Evolutionary conservation across 768 basidiomycete genomes (phyloP).

Genomic region (Mycena epipterygia): DNA sequence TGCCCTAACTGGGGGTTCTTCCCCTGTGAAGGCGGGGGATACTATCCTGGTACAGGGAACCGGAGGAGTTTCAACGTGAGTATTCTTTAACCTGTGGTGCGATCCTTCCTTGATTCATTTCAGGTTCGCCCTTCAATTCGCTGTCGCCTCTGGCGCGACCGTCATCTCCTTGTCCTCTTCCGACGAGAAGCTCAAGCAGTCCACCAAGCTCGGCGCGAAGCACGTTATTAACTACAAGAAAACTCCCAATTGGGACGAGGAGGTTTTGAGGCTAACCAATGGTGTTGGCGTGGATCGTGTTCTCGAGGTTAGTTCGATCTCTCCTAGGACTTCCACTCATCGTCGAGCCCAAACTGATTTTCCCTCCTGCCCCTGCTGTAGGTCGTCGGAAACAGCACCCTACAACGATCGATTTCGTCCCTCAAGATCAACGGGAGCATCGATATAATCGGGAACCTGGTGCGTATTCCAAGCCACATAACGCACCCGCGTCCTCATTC

Average conservation of each 20-base stretch:
- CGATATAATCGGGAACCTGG: constrained; percentile 52
- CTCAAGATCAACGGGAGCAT: constrained; percentile 47
- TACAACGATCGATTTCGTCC: constrained; percentile 45
- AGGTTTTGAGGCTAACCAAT: constrained; percentile 52
- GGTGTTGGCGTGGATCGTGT: constrained; percentile 41
- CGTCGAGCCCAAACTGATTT: too few species aligned
- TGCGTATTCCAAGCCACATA: background rate
- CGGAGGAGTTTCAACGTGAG: constrained; percentile 58
- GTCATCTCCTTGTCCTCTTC: constrained; percentile 68
- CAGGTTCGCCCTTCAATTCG: constrained; percentile 63
- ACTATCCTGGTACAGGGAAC: constrained; percentile 61
- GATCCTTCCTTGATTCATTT: too few species aligned
- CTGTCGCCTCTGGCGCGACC: constrained; percentile 61
- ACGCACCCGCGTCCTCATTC: too few species aligned
- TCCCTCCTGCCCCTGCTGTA: constrained; percentile 25
- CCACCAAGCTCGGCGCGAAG: constrained; percentile 55
- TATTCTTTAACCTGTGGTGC: too few species aligned
- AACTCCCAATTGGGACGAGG: constrained; percentile 62
- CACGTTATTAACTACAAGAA: constrained; percentile 67
- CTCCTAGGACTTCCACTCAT: too few species aligned
- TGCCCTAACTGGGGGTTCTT: constrained; percentile 53
- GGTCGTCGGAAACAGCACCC: constrained; percentile 56
- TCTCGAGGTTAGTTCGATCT: constrained; percentile 40
- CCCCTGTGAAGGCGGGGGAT: constrained; percentile 60
- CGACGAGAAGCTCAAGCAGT: constrained; percentile 59